Conservation (phyloP, 805 yeast genomes). For the Lipomyces kockii region DNA sequence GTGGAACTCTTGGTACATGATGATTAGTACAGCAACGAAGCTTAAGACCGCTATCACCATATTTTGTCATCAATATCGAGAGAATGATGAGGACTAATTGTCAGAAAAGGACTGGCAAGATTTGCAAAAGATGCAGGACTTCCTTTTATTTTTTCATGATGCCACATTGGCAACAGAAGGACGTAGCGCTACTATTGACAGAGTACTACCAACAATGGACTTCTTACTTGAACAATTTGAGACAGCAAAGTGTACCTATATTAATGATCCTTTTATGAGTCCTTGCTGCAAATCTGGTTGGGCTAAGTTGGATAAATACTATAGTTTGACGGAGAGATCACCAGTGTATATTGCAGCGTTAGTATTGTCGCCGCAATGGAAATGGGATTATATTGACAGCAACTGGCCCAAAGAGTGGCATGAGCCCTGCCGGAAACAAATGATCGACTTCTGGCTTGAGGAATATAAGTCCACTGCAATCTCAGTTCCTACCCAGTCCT, state of each 20-base stretch:
- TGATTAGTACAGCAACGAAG: background rate
- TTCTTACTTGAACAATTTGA: conserved; percentile 8
- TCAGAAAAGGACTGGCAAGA: background rate
- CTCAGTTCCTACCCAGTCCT: conserved; percentile 2
- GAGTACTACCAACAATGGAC: conserved; percentile 5
- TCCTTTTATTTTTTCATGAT: background rate
- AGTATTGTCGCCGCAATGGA: background rate
- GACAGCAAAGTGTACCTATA: conserved; percentile 1
- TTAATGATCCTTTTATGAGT: conserved; percentile 3
- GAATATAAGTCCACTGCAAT: conserved; percentile 6
- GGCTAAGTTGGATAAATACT: conserved; percentile 12
- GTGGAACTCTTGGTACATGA: conserved; percentile 12
- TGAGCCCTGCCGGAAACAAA: background rate
- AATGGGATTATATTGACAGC: conserved; percentile 5
- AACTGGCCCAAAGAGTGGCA: conserved; percentile 6
- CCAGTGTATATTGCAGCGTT: conserved; percentile 8
- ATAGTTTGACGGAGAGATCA: conserved; percentile 1
- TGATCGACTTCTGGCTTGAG: background rate
- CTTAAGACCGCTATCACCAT: background rate
- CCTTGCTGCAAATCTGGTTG: conserved; percentile 7
- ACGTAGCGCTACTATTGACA: conserved; percentile 1
- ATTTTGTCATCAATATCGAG: background rate
- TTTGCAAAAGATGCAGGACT: background rate
- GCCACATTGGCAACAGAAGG: background rate
- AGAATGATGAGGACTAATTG: background rate